Percentiles rank a stretch among this genome's conserved stretches.
Conservation (phyloP, 2,329 filamentous ascomycete genomes). For the Cladosporium sp. region DNA sequence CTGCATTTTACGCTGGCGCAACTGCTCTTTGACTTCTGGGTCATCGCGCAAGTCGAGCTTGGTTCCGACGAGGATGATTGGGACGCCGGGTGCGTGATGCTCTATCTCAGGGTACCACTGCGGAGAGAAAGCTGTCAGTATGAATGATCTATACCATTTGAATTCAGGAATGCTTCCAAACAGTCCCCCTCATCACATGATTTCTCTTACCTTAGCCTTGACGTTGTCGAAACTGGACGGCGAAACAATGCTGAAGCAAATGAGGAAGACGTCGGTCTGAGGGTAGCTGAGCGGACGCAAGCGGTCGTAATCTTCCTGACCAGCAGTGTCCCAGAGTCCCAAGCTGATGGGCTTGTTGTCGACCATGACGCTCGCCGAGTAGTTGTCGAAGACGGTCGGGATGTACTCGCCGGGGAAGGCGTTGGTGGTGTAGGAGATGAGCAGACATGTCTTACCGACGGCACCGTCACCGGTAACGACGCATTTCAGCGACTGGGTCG, state of each 20-base stretch:
- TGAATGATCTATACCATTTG: not conserved
- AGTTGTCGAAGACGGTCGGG: slow-evolving; percentile 98
- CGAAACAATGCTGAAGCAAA: slow-evolving; percentile 98
- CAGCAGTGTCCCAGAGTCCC: slow-evolving; percentile 96
- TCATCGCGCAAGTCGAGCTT: slow-evolving; percentile 96
- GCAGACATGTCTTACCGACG: slow-evolving; percentile 98
- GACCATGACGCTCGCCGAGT: slow-evolving; percentile 98
- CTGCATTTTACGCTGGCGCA: slow-evolving; percentile 91
- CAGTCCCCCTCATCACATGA: not conserved
- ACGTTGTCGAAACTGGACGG: slow-evolving; percentile 98
- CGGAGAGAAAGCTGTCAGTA: not conserved
- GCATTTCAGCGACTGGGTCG: slow-evolving; percentile 64
- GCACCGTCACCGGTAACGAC: slow-evolving; percentile 99
- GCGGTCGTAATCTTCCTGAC: slow-evolving; percentile 97
- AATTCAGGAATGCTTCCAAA: not conserved
- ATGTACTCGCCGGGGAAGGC: slow-evolving; percentile 99
- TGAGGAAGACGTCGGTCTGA: slow-evolving; percentile 96
- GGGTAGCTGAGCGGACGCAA: slow-evolving; percentile 94
- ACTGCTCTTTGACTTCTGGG: slow-evolving; percentile 73
- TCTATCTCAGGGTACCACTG: slow-evolving; percentile 98
- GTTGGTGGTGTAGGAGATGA: slow-evolving; percentile 99
- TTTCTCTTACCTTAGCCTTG: slow-evolving; percentile 78
- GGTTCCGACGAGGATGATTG: slow-evolving; percentile 94
- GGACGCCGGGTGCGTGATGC: slow-evolving; percentile 91
- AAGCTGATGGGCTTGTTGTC: slow-evolving; percentile 97